These are phyloP conservation scores for Lactarius sp. DNA, from an alignment of 768 basidiomycete species.

Conservation along the genomic window DNA sequence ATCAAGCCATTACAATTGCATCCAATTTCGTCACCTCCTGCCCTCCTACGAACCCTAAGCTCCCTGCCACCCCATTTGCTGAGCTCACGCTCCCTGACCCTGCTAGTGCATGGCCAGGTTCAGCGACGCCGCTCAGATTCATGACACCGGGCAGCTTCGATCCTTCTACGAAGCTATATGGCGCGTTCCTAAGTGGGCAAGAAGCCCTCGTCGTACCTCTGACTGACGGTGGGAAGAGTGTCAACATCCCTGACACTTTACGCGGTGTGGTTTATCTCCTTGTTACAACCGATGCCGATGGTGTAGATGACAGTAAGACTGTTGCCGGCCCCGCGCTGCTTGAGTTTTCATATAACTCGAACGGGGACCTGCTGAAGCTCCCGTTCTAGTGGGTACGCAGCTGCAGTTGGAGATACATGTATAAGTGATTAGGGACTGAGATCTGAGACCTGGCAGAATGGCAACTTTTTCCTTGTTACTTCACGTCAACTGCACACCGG, in stretches of 20 bases:
- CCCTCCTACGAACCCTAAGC: slow-evolving; percentile 47
- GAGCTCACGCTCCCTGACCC: slow-evolving; percentile 34
- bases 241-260: slow-evolving; percentile 15
- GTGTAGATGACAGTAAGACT: slow-evolving; percentile 19
- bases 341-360: slow-evolving; percentile 22
- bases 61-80: slow-evolving; percentile 50
- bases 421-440: neutral
- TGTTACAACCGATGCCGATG: slow-evolving; percentile 15
- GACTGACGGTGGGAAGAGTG: slow-evolving; percentile 6
- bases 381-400: neutral
- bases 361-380: neutral
- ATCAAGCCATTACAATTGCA: slow-evolving; percentile 39
- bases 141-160: neutral
- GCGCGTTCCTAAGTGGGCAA: slow-evolving; percentile 23
- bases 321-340: slow-evolving; percentile 24
- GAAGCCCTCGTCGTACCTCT: slow-evolving; percentile 23
- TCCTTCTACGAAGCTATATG: slow-evolving; percentile 16
- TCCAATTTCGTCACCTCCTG: slow-evolving; percentile 48
- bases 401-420: neutral
- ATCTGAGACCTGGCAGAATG: neutral
- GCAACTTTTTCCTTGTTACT: neutral
- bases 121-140: slow-evolving; percentile 13
- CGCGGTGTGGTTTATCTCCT: slow-evolving; percentile 19
- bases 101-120: slow-evolving; percentile 20
- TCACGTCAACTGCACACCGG: neutral